These are phyloP conservation scores for Aspergillus chevalieri DNA, from an alignment of 2,329 filamentous ascomycete genomes.

Conservation along the genomic window DNA sequence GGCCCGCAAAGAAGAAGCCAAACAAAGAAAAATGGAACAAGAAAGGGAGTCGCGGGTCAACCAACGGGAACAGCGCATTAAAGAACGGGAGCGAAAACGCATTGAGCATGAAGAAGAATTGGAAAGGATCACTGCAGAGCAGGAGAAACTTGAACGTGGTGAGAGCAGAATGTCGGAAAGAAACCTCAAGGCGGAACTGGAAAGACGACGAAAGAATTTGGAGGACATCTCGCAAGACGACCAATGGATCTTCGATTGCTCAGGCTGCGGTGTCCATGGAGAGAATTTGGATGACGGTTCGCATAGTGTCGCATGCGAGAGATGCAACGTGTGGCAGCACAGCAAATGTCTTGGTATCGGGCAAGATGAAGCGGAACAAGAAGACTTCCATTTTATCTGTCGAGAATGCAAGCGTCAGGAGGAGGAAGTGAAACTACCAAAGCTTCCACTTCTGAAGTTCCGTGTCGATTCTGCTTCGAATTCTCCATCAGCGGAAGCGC, in stretches of 20 bases:
- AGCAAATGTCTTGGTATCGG: slow-evolving; percentile 82
- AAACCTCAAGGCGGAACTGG: slow-evolving; percentile 73
- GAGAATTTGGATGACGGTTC: slow-evolving; percentile 86
- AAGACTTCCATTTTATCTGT: slow-evolving; percentile 86
- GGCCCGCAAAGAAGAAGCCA: slow-evolving; percentile 54
- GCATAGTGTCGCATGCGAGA: slow-evolving; percentile 89
- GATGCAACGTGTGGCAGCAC: slow-evolving; percentile 94
- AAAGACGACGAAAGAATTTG: slow-evolving; percentile 69
- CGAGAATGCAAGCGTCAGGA: slow-evolving; percentile 65
- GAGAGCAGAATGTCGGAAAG: slow-evolving; percentile 67
- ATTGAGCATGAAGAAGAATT: slow-evolving; percentile 80
- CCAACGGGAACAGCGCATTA: slow-evolving; percentile 78
- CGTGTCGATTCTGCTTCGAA: slow-evolving; percentile 38
- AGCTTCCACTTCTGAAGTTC: slow-evolving; percentile 57
- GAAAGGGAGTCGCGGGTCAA: slow-evolving; percentile 74
- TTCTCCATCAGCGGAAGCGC: background rate
- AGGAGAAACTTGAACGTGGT: slow-evolving; percentile 52
- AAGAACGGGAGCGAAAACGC: slow-evolving; percentile 77
- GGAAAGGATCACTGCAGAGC: slow-evolving; percentile 69
- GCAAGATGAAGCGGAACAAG: slow-evolving; percentile 70
- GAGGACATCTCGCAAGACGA: slow-evolving; percentile 69
- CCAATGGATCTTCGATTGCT: slow-evolving; percentile 91
- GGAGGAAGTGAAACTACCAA: slow-evolving; percentile 56
- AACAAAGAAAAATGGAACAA: slow-evolving; percentile 59
- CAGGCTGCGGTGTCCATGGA: slow-evolving; percentile 78